Base-by-base conservation (phyloP, 257 asterid genomes). In the Cruciata laevipes region DNA sequence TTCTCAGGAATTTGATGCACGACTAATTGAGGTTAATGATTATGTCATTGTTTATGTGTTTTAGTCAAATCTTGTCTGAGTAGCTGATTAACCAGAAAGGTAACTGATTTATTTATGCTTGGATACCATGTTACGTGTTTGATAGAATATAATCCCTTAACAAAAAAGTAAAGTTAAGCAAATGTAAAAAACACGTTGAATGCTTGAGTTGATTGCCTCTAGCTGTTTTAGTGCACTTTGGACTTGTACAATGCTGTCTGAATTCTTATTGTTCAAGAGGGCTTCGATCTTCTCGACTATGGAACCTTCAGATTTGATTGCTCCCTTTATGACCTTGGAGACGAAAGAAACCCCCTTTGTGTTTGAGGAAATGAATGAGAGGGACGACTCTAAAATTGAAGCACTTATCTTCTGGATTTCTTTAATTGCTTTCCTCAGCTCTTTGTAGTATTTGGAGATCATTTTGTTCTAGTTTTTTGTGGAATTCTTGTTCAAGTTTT, bases 401-500 rank as follows among this genome's bases (percentile, higher is more conserved):
- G 68, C 57, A 53, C 74, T 76, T 16, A 73, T 33, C 40, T 73
- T 37, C 38, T 77, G 80, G 11, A 78, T 72, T 61, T 75, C 75
- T 60, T 75, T 66, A 8, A 76, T 64, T 13, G 51, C 51, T 42
- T 68, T 70, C 64, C 71, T 73, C 44, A 77, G 8, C 11, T 67
- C 73, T 65, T 52, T 77, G 75, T 79, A 30, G 66, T 63, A 64
- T n/a, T 80, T 82, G 13, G 84, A 72, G 33, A 60, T 67, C 61
- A 63, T 52, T 8, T 69, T 76, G 51, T 68, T 37, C 51, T 11
- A 42, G 5, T 0, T 42, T 16, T 42, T 42, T 11, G 31, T 42
- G 56, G 12, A 82, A 31, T 30, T 74, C 74, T 14, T 4, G 33
- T 11, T n/a, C n/a, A n/a, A n/a, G n/a, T n/a, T n/a, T n/a, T n/a